These are phyloP conservation scores for Myxozyma monticola DNA, from an alignment of 805 yeast species.

Conservation along the genomic window DNA sequence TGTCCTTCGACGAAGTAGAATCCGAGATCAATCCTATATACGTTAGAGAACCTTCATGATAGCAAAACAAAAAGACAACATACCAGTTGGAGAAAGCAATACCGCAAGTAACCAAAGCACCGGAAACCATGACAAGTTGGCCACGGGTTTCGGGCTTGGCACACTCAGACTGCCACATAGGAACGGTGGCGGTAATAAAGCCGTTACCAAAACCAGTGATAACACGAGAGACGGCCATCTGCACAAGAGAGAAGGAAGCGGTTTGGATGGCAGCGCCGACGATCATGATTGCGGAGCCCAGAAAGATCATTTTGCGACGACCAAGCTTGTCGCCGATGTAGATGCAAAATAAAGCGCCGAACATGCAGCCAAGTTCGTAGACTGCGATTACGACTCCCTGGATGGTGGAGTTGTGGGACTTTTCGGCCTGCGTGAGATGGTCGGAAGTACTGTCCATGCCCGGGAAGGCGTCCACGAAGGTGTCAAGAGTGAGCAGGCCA, in stretches of 20 bases:
- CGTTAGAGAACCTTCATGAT: not conserved
- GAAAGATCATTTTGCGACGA: constrained; percentile 60
- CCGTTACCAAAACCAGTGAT: constrained; percentile 77
- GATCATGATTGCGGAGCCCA: constrained; percentile 57
- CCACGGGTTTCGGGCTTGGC: constrained; percentile 69
- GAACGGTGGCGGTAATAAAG: constrained; percentile 74
- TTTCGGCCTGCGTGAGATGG: constrained; percentile 2
- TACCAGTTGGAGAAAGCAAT: constrained; percentile 71
- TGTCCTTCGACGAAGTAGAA: constrained; percentile 51
- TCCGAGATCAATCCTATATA: constrained; percentile 56
- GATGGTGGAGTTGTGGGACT: constrained; percentile 18
- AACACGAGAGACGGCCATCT: constrained; percentile 72
- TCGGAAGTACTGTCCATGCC: constrained; percentile 4
- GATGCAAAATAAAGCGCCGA: constrained; percentile 67
- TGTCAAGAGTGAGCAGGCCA: constrained; percentile 19
- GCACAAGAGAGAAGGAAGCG: constrained; percentile 60
- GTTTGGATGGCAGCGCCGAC: constrained; percentile 62
- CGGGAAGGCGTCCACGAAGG: constrained; percentile 20
- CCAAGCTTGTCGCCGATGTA: constrained; percentile 63
- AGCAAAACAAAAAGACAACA: not conserved
- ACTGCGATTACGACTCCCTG: constrained; percentile 34
- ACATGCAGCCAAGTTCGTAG: constrained; percentile 74
- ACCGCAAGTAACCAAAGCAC: constrained; percentile 71
- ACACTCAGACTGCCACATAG: constrained; percentile 79
- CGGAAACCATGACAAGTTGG: constrained; percentile 65